Conservation (phyloP, 108 stramenopile species). For the Parietichytrium sp. region DNA sequence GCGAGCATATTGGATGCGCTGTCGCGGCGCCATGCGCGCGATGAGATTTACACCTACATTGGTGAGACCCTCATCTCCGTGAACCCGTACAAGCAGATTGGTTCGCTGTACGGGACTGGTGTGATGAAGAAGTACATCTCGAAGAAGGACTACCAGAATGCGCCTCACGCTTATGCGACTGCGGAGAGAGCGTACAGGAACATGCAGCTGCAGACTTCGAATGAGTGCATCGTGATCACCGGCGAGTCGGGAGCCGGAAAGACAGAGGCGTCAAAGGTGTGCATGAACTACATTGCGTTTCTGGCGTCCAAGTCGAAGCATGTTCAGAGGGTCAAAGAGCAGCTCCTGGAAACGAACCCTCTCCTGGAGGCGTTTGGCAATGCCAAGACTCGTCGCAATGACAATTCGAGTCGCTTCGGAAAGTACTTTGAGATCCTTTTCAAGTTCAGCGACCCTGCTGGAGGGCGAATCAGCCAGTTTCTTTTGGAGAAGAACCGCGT, state of each 20-base stretch:
- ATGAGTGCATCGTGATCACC: slow-evolving; percentile 26
- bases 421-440: slow-evolving; percentile 51
- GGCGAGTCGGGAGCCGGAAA: slow-evolving; percentile 51
- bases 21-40: slow-evolving; percentile 47
- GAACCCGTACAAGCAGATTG: slow-evolving; percentile 61
- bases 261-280: slow-evolving; percentile 44
- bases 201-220: slow-evolving; percentile 42
- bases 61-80: slow-evolving; percentile 63
- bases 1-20: slow-evolving; percentile 60
- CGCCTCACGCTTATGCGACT: slow-evolving; percentile 53
- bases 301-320: slow-evolving; percentile 21
- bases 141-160: neutral
- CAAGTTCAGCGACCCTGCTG: slow-evolving; percentile 1
- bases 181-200: slow-evolving; percentile 46
- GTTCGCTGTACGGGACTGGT: slow-evolving; percentile 28
- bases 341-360: slow-evolving; percentile 32
- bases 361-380: slow-evolving; percentile 99
- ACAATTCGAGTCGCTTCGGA: slow-evolving; percentile 49
- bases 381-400: slow-evolving; percentile 80
- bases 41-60: slow-evolving; percentile 59
- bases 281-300: slow-evolving; percentile 46
- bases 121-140: neutral
- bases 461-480: slow-evolving; percentile 43
- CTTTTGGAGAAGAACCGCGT: slow-evolving; percentile 53
- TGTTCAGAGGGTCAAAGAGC: neutral